Base-by-base conservation (phyloP, 2,329 filamentous ascomycete species). In the Xylaria sp. region DNA sequence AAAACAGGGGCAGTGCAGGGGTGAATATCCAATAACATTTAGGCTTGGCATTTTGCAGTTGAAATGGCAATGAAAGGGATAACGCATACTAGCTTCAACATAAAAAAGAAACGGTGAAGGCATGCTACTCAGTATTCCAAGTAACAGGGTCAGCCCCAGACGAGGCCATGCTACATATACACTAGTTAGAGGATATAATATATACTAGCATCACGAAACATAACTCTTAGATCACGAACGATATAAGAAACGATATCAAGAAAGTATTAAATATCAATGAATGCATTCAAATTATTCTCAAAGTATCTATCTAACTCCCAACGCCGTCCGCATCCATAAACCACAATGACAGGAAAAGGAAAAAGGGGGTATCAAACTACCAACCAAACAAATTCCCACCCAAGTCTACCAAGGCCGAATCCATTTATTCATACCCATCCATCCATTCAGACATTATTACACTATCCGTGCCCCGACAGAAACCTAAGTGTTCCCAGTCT, bases 311-410 rank as follows among this genome's bases (percentile, higher is more conserved):
- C 28, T 28, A 28, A 3, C 25, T 54, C 52, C 13, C 1, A 56
- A 56, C 52, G 52, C 52, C 52, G 5, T 39, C 52, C 52, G 31
- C 28, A n/a, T 18, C 10, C 6, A 15, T 9, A 20, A 48, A 9
- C 9, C 3, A 23, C 20, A 50, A 37, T n/a, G n/a, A n/a, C n/a
- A n/a, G n/a, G n/a, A n/a, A n/a, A 25, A 25, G 28, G 10, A 10
- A 50, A 39, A 37, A 39, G 41, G 41, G 56, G 56, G 60, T 51
- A 41, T 63, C 60, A 46, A 44, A 28, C 31, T 39, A 3, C n/a
- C 12, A 57, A 46, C n/a, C 12, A 57, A 46, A 46, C 56, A 48
- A 46, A 44, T 28, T 48, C 15, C 39, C 54, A 23, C 23, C 56
- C 54, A 18, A 34, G 20, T 39, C 39, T 44, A 56, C 44, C 23